Base-by-base conservation (phyloP, 2,329 filamentous ascomycete species). In the Lecanicillium sp. region DNA sequence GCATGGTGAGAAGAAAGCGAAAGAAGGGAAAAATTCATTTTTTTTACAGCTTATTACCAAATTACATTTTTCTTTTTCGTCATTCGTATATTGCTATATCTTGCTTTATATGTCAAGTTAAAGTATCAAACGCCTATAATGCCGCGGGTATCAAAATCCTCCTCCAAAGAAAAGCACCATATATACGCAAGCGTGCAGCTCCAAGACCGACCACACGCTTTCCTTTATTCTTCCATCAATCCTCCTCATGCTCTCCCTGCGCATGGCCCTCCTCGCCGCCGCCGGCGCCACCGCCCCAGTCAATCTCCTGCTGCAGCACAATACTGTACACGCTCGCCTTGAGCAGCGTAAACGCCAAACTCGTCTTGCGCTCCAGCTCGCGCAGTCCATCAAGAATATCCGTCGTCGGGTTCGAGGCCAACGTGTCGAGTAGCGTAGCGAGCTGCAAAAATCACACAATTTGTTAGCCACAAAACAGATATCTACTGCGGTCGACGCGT, bases 321-420 rank as follows among this genome's bases (percentile, higher is more conserved):
- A 98, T 98, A 58, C 86, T 94, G 67, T 98, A 98, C 47, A 98
- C 92, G 61, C 90, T 97, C 14, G 92, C 90, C 69, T 98, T 98
- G 57, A 98, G 74, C 57, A 97, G 65, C 46, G 92, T 98, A 62
- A 94, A 97, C 17, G 96, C 90, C 39, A 95, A 70, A 49, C 87
- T 88, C 31, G 90, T 96, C 71, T 97, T 96, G 51, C 92, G 74
- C 69, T 98, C 92, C 39, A 98, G 70, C 31, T 89, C 81, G 39
- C 92, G 73, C 51, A 98, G 71, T 8, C 86, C 83, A 60, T 98
- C 87, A 38, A 94, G 73, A 41, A 94, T 89, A 49, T 85, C 87
- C 6, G 84, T 82, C 17, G 87, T 82, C 0, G 89, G 84, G 18
- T 79, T 74, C 32, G 77, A 72, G 14, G 77, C 81, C 46, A 85